Evolutionary conservation across 306 rosid species (phyloP).

Genomic region (Malus sieversii): DNA sequence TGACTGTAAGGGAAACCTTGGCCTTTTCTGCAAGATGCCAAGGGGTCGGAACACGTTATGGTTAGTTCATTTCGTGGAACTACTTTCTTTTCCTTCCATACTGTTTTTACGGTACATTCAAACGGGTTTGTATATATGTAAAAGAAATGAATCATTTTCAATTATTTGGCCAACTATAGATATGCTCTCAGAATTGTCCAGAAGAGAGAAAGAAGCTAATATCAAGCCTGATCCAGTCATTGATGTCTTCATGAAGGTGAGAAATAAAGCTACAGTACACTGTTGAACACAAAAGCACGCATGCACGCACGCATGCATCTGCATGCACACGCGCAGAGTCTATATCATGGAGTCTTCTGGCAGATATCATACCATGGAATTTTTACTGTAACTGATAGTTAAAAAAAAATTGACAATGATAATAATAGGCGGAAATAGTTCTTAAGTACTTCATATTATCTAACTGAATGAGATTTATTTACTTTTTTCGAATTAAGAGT

Average conservation of each 20-base stretch:
- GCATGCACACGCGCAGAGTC: background rate
- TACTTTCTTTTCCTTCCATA: background rate
- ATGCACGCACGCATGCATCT: background rate
- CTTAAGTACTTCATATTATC: background rate
- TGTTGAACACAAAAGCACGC: background rate
- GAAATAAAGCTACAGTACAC: background rate
- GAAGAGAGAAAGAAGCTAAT: slow-evolving; percentile 37
- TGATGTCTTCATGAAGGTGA: slow-evolving; percentile 46
- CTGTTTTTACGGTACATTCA: background rate
- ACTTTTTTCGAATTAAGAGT: background rate
- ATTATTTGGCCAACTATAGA: slow-evolving; percentile 16
- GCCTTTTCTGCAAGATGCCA: slow-evolving; percentile 50
- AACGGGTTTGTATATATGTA: background rate
- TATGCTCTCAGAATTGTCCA: slow-evolving; percentile 35
- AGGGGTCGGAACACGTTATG: slow-evolving; percentile 41
- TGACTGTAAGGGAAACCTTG: slow-evolving; percentile 48
- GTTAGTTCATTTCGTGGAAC: slow-evolving; percentile 2
- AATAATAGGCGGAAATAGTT: background rate
- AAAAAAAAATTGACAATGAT: background rate
- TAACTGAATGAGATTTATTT: background rate
- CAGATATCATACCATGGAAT: background rate
- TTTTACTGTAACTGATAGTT: too few species aligned
- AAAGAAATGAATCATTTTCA: background rate
- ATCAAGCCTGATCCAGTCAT: slow-evolving; percentile 48
- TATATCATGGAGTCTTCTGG: background rate